Conservation (phyloP, 495 filamentous ascomycete genomes). For the Penicillium paxilli region DNA sequence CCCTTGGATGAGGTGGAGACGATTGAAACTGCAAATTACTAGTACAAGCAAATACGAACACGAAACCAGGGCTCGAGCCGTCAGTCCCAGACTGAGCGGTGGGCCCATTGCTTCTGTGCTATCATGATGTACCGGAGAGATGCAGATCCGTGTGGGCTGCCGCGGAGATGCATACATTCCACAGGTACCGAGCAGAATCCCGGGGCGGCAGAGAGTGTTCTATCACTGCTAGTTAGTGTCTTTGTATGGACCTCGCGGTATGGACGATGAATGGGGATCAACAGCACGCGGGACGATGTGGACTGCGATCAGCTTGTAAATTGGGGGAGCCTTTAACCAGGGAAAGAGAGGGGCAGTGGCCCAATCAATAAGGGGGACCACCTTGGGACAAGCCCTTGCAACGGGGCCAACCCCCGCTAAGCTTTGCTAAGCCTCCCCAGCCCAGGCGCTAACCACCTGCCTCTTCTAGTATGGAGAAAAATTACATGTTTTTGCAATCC, state of each 20-base stretch:
- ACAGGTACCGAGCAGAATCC: background rate
- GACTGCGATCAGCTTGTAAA: background rate
- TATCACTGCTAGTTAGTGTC: no score
- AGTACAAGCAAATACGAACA: background rate
- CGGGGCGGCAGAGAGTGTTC: no score
- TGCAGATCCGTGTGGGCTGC: background rate
- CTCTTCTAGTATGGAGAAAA: background rate
- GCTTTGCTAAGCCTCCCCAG: constrained; percentile 16
- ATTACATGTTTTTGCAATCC: constrained; percentile 5
- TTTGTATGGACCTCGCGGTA: background rate
- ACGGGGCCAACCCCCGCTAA: constrained; percentile 3
- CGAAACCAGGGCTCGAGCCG: background rate
- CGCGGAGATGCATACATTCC: background rate
- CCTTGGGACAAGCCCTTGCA: background rate
- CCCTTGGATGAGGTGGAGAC: background rate
- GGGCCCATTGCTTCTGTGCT: background rate
- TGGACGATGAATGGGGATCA: background rate
- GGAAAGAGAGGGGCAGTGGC: no score
- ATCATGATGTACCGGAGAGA: background rate
- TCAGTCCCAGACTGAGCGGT: background rate
- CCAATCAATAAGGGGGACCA: background rate
- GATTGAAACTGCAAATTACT: background rate
- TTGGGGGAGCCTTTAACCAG: no score
- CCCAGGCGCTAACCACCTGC: background rate
- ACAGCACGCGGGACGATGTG: background rate